A percentile compares a stretch with the other conserved stretches of the same genome.
Evolutionary conservation across 345 rosid species (phyloP).

Genomic region (Eucalyptus globulus): DNA sequence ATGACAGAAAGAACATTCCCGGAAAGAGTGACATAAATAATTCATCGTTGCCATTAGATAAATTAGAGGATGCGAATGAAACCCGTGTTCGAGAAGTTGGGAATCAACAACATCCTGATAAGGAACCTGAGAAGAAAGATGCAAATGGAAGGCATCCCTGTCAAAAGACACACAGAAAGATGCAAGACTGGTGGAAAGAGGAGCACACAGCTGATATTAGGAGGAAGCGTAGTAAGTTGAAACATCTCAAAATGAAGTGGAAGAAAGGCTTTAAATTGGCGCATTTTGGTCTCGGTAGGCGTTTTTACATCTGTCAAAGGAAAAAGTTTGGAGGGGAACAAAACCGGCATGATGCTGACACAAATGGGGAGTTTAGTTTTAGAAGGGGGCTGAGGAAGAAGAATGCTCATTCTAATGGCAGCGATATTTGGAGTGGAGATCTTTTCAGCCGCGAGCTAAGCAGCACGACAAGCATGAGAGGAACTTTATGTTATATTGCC

Average conservation of each 20-base stretch:
- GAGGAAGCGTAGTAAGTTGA: conserved; percentile 24
- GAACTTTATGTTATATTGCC: conserved; percentile 91
- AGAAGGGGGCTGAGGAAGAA: conserved; percentile 72
- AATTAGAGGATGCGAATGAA: conserved; percentile 28
- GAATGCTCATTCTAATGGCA: conserved; percentile 37
- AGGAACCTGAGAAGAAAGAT: conserved; percentile 38
- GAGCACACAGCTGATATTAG: conserved; percentile 66
- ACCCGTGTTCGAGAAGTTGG: conserved; percentile 12
- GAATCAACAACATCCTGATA: conserved; percentile 16
- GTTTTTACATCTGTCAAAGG: conserved; percentile 26
- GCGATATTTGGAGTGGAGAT: conserved; percentile 98
- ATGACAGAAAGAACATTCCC: conserved; percentile 40
- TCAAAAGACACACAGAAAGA: conserved; percentile 58
- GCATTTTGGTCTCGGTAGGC: conserved; percentile 33
- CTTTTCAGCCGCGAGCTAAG: conserved; percentile 87
- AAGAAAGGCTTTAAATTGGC: conserved; percentile 49
- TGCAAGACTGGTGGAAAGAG: conserved; percentile 99
- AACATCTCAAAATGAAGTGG: conserved; percentile 38
- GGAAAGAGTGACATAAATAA: conserved; percentile 26
- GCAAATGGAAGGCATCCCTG: conserved; percentile 16
- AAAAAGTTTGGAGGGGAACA: conserved; percentile 23
- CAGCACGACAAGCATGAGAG: conserved; percentile 99
- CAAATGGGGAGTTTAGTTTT: conserved; percentile 85
- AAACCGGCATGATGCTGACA: conserved; percentile 15
- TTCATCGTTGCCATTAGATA: conserved; percentile 20